A percentile compares a stretch with the other conserved stretches of the same genome.
Conservation (phyloP, 23 red algal genomes). For the Gracilariopsis chorda region DNA sequence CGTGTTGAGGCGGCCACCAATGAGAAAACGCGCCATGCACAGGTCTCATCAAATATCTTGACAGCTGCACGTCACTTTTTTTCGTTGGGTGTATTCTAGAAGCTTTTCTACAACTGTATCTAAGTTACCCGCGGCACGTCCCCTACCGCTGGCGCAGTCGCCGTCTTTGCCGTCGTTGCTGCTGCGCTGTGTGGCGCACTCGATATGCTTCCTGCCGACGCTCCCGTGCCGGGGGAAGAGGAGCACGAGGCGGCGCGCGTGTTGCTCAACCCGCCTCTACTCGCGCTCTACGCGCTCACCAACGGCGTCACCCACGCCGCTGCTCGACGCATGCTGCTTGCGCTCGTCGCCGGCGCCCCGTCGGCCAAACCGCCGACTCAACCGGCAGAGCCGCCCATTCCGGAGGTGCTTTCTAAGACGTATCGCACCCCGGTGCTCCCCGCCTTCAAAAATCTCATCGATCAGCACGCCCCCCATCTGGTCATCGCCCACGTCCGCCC, state of each 20-base stretch:
- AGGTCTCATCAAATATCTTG: too few species aligned
- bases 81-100: too few species aligned
- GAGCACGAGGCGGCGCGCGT: conserved; percentile 30
- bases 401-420: neutral
- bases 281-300: conserved; percentile 17
- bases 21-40: too few species aligned
- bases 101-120: too few species aligned
- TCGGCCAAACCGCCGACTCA: neutral
- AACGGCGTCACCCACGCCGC: neutral
- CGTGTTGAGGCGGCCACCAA: too few species aligned
- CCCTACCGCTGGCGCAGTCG: neutral
- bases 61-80: too few species aligned
- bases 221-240: neutral
- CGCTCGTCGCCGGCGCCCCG: conserved; percentile 14
- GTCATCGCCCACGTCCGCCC: neutral
- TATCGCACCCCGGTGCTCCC: neutral
- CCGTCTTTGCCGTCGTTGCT: neutral
- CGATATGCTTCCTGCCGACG: too few species aligned
- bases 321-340: neutral
- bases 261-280: neutral
- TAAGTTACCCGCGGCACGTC: neutral
- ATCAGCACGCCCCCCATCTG: neutral
- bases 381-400: neutral
- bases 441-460: neutral
- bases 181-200: neutral